Evolutionary conservation across 2,329 filamentous ascomycete genomes (phyloP).

Genomic region (Aspergillus jensenii): DNA sequence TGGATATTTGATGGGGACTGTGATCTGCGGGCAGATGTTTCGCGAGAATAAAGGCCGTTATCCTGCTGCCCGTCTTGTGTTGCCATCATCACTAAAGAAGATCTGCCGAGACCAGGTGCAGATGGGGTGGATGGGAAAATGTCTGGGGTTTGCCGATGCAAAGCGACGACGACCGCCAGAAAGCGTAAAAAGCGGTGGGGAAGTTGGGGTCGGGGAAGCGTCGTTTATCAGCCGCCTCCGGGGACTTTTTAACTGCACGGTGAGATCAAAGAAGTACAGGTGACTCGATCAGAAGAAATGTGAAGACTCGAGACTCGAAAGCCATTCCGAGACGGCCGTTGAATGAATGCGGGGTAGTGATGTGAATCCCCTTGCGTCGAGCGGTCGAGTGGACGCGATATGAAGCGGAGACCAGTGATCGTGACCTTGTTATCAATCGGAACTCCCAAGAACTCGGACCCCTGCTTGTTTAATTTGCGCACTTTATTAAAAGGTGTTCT

Average conservation of each 20-base stretch:
- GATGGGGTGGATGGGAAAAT: conserved; percentile 16
- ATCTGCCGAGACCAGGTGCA: conserved; percentile 18
- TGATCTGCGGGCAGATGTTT: conserved; percentile 27
- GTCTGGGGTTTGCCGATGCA: conserved; percentile 35
- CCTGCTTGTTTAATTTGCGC: background rate
- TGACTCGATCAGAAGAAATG: background rate
- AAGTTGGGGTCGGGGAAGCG: conserved; percentile 6
- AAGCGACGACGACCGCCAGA: conserved; percentile 36
- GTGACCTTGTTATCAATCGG: conserved; percentile 19
- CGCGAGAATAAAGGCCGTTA: conserved; percentile 17
- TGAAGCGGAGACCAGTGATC: conserved; percentile 4
- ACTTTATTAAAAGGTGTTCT: background rate
- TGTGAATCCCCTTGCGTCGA: conserved; percentile 5
- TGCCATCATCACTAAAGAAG: conserved; percentile 19
- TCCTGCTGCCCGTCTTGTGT: conserved; percentile 18
- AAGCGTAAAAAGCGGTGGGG: conserved; percentile 38
- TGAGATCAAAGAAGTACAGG: background rate
- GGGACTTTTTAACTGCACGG: conserved; percentile 5
- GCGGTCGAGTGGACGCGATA: background rate
- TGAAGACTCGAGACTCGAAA: background rate
- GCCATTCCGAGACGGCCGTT: background rate
- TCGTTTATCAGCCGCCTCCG: conserved; percentile 3
- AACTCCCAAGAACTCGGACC: conserved; percentile 14
- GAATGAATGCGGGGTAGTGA: conserved; percentile 29
- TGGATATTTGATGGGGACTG: conserved; percentile 33